A percentile compares a stretch with the other conserved stretches of the same genome.
Evolutionary conservation across 83 land plant genomes (phyloP).

Genomic region (Larix sibirica): DNA sequence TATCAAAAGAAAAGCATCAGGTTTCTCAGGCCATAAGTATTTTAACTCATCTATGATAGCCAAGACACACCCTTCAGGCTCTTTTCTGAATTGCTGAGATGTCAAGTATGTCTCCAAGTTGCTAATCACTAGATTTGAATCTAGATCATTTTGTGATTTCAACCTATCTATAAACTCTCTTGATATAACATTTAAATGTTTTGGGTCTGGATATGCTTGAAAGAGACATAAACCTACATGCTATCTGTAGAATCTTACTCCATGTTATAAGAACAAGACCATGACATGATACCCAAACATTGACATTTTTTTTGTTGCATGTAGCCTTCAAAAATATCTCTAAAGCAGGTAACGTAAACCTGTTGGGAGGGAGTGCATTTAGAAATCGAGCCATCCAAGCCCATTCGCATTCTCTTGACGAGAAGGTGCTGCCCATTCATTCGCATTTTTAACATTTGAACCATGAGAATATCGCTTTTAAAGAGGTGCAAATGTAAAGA

Average conservation of each 20-base stretch:
- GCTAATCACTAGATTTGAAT: slow-evolving; percentile 10
- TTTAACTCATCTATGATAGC: slow-evolving; percentile 7
- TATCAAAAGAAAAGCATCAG: too few relatives aligned
- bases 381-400: slow-evolving; percentile 68
- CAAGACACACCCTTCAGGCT: slow-evolving; percentile 42
- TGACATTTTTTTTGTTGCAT: too few relatives aligned
- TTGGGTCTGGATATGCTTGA: slow-evolving; percentile 36
- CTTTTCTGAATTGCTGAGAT: slow-evolving; percentile 29
- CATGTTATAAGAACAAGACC: too few relatives aligned
- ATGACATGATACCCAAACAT: too few relatives aligned
- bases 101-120: slow-evolving; percentile 38
- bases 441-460: too few relatives aligned
- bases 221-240: slow-evolving; percentile 48
- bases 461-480: too few relatives aligned
- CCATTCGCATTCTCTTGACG: too few relatives aligned
- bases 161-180: slow-evolving; percentile 38
- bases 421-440: too few relatives aligned
- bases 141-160: slow-evolving; percentile 21
- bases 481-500: too few relatives aligned
- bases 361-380: slow-evolving; percentile 57
- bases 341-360: not conserved
- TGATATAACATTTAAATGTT: slow-evolving; percentile 38
- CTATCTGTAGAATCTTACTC: too few relatives aligned
- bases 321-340: too few relatives aligned
- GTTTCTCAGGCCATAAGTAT: not conserved